A percentile compares a stretch with the other conserved stretches of the same genome.
Conservation (phyloP, 805 yeast species). For the Wickerhamiella allomyrinae region DNA sequence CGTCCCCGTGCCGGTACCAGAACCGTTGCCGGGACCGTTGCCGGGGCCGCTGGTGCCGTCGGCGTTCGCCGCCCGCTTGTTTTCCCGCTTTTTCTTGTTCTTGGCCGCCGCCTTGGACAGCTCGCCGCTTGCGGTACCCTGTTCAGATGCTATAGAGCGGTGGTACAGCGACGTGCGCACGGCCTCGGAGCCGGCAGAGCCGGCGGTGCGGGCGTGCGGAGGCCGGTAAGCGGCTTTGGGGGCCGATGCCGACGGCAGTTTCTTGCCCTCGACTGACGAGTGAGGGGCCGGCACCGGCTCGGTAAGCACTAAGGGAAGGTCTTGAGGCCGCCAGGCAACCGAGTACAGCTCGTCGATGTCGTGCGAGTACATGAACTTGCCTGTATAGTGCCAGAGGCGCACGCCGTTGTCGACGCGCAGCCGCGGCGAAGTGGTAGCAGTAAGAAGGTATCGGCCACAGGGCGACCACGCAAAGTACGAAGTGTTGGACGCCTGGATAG, state of each 20-base stretch:
- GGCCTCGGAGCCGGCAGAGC: conserved; percentile 21
- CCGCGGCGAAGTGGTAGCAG: conserved; percentile 96
- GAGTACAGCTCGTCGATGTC: conserved; percentile 71
- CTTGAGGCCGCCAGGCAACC: conserved; percentile 74
- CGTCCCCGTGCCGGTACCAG: conserved; percentile 21
- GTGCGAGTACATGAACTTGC: conserved; percentile 60
- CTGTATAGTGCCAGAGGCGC: conserved; percentile 85
- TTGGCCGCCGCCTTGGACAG: conserved; percentile 55
- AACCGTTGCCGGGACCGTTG: conserved; percentile 1
- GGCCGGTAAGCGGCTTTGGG: conserved; percentile 91
- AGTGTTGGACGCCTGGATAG: conserved; percentile 85
- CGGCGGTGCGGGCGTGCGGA: conserved; percentile 66
- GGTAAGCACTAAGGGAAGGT: conserved; percentile 34
- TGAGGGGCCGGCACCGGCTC: conserved; percentile 50
- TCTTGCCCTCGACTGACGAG: conserved; percentile 43
- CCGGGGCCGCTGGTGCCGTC: conserved; percentile 20
- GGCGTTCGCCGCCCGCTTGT: conserved; percentile 13
- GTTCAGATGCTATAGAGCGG: conserved; percentile 9
- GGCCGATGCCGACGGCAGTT: conserved; percentile 24
- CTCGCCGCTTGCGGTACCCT: conserved; percentile 27
- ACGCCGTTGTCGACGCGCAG: conserved; percentile 92
- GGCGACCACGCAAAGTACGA: conserved; percentile 98
- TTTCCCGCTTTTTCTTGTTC: conserved; percentile 58
- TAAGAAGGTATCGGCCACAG: conserved; percentile 80
- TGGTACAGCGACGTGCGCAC: conserved; percentile 20